Conservation (phyloP, 2,329 filamentous ascomycete species). For the Xylaria sp. region DNA sequence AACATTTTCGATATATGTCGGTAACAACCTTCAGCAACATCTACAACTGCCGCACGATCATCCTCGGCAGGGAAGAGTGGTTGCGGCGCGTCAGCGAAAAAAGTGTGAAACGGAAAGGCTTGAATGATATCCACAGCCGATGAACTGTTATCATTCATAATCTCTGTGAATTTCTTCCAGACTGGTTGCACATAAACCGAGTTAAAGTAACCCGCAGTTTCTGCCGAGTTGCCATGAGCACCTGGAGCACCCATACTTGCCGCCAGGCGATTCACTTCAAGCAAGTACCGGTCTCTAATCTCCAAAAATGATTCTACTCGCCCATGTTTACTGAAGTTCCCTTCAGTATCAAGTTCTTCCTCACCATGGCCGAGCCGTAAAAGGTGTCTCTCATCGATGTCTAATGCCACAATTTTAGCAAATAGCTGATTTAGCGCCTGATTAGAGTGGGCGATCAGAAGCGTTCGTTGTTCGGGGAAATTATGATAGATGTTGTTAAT, state of each 20-base stretch:
- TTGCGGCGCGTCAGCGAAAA: constrained; percentile 88
- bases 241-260: constrained; percentile 86
- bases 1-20: constrained; percentile 91
- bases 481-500: constrained; percentile 99
- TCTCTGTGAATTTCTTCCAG: constrained; percentile 86
- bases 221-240: constrained; percentile 94
- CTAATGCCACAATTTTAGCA: constrained; percentile 94
- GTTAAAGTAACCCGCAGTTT: constrained; percentile 97
- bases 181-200: constrained; percentile 88
- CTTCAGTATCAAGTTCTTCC: constrained; percentile 87
- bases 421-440: constrained; percentile 98
- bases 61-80: constrained; percentile 79
- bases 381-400: constrained; percentile 95
- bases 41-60: constrained; percentile 74
- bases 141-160: constrained; percentile 65
- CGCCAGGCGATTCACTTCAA: constrained; percentile 87
- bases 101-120: constrained; percentile 87
- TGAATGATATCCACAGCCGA: constrained; percentile 72
- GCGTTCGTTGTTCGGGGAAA: constrained; percentile 89
- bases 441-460: constrained; percentile 96
- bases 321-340: constrained; percentile 92
- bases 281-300: constrained; percentile 80
- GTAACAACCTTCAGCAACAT: constrained; percentile 86
- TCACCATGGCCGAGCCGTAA: constrained; percentile 94
- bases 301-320: constrained; percentile 95